Conservation (phyloP, 2,329 filamentous ascomycete genomes). For the Cytospora paraplurivora region DNA sequence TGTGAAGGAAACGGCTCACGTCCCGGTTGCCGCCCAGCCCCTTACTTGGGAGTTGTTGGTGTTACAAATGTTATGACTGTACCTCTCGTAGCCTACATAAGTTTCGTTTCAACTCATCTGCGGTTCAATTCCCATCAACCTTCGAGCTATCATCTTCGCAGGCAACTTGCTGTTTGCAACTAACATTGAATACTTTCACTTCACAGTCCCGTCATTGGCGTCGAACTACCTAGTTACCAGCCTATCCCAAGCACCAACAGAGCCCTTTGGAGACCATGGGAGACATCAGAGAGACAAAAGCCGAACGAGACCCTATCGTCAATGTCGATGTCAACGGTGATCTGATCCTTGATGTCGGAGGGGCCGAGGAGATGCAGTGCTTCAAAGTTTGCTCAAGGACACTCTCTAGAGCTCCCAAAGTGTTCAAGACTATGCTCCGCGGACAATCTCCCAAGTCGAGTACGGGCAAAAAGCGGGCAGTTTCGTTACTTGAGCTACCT, state of each 20-base stretch:
- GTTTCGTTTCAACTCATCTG: not conserved
- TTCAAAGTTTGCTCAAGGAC: not conserved
- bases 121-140: not conserved
- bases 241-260: not conserved
- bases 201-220: not conserved
- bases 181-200: no score
- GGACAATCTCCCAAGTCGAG: not conserved
- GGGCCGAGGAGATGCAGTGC: not conserved
- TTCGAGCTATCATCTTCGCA: not conserved
- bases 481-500: slow-evolving; percentile 37
- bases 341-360: not conserved
- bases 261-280: not conserved
- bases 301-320: not conserved
- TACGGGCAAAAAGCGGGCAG: not conserved
- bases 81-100: no score
- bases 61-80: no score
- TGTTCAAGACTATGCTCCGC: not conserved
- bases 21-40: no score
- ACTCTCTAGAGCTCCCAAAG: not conserved
- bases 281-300: not conserved
- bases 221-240: not conserved
- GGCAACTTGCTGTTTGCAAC: not conserved
- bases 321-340: not conserved
- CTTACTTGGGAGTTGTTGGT: no score
- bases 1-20: no score